Conservation (phyloP, 345 rosid species). For the Cardiospermum halicacabum region DNA sequence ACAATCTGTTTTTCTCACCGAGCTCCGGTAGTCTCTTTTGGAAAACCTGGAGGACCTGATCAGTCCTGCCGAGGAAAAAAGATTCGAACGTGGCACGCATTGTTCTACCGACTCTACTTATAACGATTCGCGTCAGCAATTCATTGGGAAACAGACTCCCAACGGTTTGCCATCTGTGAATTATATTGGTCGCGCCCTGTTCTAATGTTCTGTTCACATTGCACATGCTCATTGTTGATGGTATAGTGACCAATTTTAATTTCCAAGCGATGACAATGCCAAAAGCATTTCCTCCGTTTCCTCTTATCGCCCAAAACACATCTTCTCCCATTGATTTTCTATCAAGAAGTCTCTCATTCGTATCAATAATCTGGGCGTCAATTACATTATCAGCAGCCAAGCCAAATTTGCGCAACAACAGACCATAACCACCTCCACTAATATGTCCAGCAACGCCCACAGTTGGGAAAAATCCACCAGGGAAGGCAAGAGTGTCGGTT, state of each 20-base stretch:
- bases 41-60: constrained; percentile 14
- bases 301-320: constrained; percentile 62
- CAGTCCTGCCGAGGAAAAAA: constrained; percentile 17
- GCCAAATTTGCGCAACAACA: constrained; percentile 50
- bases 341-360: constrained; percentile 30
- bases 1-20: constrained; percentile 18
- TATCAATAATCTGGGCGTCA: constrained; percentile 49
- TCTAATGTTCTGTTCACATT: constrained; percentile 11
- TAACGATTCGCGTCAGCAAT: constrained; percentile 20
- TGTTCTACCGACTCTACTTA: constrained; percentile 2
- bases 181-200: constrained; percentile 36
- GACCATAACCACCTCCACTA: constrained; percentile 59
- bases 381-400: constrained; percentile 45
- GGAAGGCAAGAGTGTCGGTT: constrained; percentile 21
- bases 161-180: constrained; percentile 42
- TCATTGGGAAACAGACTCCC: constrained; percentile 23
- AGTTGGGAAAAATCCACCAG: constrained; percentile 27
- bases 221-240: constrained; percentile 34
- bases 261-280: constrained; percentile 53
- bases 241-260: constrained; percentile 36
- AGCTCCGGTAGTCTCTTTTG: constrained; percentile 22
- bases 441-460: constrained; percentile 56
- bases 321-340: constrained; percentile 59
- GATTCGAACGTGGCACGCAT: constrained; percentile 4
- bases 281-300: constrained; percentile 63